phyloP scores from a whole-genome alignment of 768 basidiomycete species.

The Boletus pseudo-olivaceus region DNA sequence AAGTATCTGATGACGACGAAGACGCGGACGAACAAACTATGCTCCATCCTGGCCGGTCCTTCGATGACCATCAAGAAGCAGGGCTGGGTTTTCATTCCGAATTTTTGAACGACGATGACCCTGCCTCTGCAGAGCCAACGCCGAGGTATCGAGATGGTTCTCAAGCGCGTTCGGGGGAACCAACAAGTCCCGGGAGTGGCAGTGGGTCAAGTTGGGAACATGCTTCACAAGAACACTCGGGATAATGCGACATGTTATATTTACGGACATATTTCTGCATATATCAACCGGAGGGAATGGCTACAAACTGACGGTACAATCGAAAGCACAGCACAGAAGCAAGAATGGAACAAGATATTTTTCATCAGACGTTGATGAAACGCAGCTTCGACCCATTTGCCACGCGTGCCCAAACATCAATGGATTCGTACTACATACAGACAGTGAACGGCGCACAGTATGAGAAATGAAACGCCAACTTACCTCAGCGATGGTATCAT shows the following conservation, averaged over 20 bases:
- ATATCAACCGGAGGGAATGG: slow-evolving; percentile 11
- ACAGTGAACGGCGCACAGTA: slow-evolving; percentile 6
- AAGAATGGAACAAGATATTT: neutral
- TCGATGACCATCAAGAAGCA: slow-evolving; percentile 34
- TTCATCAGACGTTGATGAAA: slow-evolving; percentile 45
- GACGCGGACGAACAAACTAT: slow-evolving; percentile 72
- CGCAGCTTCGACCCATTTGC: slow-evolving; percentile 80
- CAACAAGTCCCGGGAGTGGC: slow-evolving; percentile 36
- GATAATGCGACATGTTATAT: slow-evolving; percentile 13
- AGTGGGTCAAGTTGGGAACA: slow-evolving; percentile 75
- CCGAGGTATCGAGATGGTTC: slow-evolving; percentile 56
- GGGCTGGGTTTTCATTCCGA: slow-evolving; percentile 67
- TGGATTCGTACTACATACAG: slow-evolving; percentile 72
- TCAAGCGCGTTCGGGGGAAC: slow-evolving; percentile 14
- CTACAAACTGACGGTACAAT: slow-evolving; percentile 14
- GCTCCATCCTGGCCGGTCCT: slow-evolving; percentile 41
- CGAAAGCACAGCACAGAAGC: slow-evolving; percentile 3
- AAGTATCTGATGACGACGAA: slow-evolving; percentile 80
- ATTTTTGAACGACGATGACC: slow-evolving; percentile 79
- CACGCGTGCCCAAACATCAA: slow-evolving; percentile 78
- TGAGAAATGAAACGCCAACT: slow-evolving; percentile 23
- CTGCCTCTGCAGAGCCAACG: slow-evolving; percentile 29
- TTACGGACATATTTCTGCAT: slow-evolving; percentile 22
- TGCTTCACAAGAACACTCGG: slow-evolving; percentile 41
- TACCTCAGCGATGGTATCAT: slow-evolving; percentile 80